Conservation (phyloP, 2,329 filamentous ascomycete genomes). For the Fusarium aywerte region DNA sequence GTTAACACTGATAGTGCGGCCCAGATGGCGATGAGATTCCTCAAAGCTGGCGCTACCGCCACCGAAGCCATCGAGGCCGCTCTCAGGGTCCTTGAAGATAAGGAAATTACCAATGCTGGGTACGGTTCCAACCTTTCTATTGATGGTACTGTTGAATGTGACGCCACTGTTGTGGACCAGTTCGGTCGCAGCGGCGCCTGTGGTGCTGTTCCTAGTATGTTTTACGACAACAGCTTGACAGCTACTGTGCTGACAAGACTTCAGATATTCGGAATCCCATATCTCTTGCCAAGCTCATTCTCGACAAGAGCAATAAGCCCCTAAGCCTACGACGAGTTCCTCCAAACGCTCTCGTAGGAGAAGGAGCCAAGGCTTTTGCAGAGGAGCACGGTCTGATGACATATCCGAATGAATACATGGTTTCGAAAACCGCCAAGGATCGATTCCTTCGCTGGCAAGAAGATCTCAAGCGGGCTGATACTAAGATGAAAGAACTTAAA, state of each 20-base stretch:
- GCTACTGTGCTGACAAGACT: constrained; percentile 3
- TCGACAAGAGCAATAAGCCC: constrained; percentile 79
- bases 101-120: constrained; percentile 95
- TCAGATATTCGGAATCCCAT: constrained; percentile 93
- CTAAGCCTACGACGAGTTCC: constrained; percentile 90
- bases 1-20: constrained; percentile 71
- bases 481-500: constrained; percentile 51
- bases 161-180: constrained; percentile 93
- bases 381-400: constrained; percentile 78
- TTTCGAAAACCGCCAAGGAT: constrained; percentile 82
- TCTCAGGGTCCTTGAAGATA: constrained; percentile 87
- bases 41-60: constrained; percentile 81
- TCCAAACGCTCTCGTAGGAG: constrained; percentile 88
- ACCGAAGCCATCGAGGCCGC: constrained; percentile 91
- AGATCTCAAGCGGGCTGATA: constrained; percentile 74
- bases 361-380: constrained; percentile 89
- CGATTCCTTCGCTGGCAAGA: constrained; percentile 82
- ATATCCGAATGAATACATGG: constrained; percentile 77
- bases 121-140: constrained; percentile 95
- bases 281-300: constrained; percentile 82
- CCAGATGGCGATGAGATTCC: constrained; percentile 81
- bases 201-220: constrained; percentile 88
- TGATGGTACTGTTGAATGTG: constrained; percentile 91
- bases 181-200: constrained; percentile 91
- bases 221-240: neutral